phyloP scores from a whole-genome alignment of 495 filamentous ascomycete genomes.

The Neurospora sp. region DNA sequence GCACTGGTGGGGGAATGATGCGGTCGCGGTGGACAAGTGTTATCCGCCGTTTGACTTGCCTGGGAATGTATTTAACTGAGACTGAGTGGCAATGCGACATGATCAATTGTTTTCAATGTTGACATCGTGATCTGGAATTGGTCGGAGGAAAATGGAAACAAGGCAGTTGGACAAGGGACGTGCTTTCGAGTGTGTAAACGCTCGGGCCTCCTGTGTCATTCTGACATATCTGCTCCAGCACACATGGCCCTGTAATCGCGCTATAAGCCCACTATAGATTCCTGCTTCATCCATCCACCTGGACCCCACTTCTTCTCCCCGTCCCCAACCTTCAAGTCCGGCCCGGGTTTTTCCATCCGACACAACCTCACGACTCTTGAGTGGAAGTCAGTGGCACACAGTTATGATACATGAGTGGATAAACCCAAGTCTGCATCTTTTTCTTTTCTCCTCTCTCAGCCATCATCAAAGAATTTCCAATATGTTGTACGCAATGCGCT shows the following conservation, averaged over 20 bases:
- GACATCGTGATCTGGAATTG: background rate
- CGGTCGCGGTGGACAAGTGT: slow-evolving; percentile 1
- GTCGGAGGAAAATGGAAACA: background rate
- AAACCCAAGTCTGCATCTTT: background rate
- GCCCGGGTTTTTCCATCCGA: too few relatives aligned
- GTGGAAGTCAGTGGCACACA: background rate
- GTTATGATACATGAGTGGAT: background rate
- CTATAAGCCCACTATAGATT: background rate
- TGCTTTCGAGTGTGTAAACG: background rate
- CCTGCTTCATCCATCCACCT: background rate
- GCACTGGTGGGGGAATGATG: slow-evolving; percentile 13
- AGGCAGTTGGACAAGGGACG: too few relatives aligned
- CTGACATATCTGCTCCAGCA: background rate
- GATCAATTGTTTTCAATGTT: background rate
- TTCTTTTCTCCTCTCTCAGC: background rate
- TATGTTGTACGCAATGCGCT: background rate
- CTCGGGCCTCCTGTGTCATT: background rate
- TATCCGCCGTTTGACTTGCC: slow-evolving; percentile 2
- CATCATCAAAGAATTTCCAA: background rate
- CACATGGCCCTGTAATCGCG: background rate
- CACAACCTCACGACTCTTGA: background rate
- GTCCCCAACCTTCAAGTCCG: background rate
- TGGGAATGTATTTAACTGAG: background rate
- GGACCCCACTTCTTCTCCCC: background rate
- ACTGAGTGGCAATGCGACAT: background rate